Evolutionary conservation across 179 eudicot species (phyloP), one percentile per base, ranked within the genome.

Genomic region (Camellia oleifera): DNA sequence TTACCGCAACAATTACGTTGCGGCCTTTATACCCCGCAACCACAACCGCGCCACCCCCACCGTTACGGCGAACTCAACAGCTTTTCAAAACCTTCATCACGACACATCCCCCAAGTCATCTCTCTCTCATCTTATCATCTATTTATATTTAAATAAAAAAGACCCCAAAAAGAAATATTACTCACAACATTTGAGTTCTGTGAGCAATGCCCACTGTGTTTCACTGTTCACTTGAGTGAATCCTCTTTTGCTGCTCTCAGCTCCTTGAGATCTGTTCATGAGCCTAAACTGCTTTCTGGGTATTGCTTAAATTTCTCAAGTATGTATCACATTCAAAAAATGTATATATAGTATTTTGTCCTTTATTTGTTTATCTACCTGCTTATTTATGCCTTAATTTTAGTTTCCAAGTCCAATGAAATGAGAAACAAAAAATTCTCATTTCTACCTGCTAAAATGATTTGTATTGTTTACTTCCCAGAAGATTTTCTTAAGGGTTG

Each of bases 231-330:
- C 50, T 42, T 13, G 14, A 69, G 54, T 17, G 45, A 69, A 69
- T 71, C 75, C 57, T 50, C 11, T 0, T 10, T 8, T 26, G 5
- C 48, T 10, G 17, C 70, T 15, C 23, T 15, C 74, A 20, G 57
- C 73, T 45, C 5, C 40, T 7, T 18, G 58, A 72, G 67, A 74
- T 58, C 77, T 58, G 15, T n/a, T 4, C 65, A 32, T 32, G 67
- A 60, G 53, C 12, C 68, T 15, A 75, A 75, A 61, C 67, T 75
- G 78, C 67, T 42, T 58, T 64, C 79, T 77, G 79, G 48, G 79
- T 50, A 46, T 20, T 75, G 53, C 67, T 3, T 42, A 40, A 32
- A 44, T 40, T 44, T 44, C 23, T 14, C 63, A 53, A 53, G 63
- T 73, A 53, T 45, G 46, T 73, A 46, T 70, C 42, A 1, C 9